Evolutionary conservation across 2,329 filamentous ascomycete genomes (phyloP), one percentile per base, ranked within the genome.

Genomic region (Ophiostoma pallidulum): DNA sequence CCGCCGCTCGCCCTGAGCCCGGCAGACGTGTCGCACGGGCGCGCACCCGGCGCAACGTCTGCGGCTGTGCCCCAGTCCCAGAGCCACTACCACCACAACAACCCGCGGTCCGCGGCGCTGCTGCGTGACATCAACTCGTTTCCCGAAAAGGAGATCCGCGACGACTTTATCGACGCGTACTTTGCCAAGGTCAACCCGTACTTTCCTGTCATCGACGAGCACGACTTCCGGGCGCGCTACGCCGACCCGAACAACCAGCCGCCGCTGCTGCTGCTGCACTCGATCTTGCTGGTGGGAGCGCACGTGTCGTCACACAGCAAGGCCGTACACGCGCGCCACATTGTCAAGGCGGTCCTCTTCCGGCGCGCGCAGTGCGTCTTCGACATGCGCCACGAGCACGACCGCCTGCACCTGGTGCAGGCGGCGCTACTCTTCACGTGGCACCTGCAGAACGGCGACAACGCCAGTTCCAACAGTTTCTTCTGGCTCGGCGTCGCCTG

Each of bases 201-300:
- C 16, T 52, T 52, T 18, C 50, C 50, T 29, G 50, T 52, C 8
- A 32, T 52, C 26, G 50, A 52, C 40, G 47, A 52, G 36, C 13
- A 19, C 16, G 47, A 44, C 7, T 52, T 52, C 31, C 47, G 43
- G 16, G 31, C 35, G 3, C 47, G 38, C 12, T 52, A 52, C 9
- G 33, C 41, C n/a, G 41, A 48, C 18, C 44, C 45, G 5, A 28
- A 38, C 19, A 37, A 41, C 32, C 49, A 41, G 31, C 46, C 45
- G 10, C 28, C 46, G 2, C 50, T 51, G 4, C 6, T 51, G 4
- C 18, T 50, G 14, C 16, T 51, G 29, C 49, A 51, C 31, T 26
- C 49, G 4, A 36, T 51, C 6, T 26, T 51, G 31, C 31, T 51
- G 1, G 49, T 48, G 4, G 49, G 49, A 10, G 49, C 49, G 3